Percentiles rank a stretch among this genome's conserved stretches.
Evolutionary conservation across 2,329 filamentous ascomycete species (phyloP).

Genomic region (Basipetospora chlamydospora): DNA sequence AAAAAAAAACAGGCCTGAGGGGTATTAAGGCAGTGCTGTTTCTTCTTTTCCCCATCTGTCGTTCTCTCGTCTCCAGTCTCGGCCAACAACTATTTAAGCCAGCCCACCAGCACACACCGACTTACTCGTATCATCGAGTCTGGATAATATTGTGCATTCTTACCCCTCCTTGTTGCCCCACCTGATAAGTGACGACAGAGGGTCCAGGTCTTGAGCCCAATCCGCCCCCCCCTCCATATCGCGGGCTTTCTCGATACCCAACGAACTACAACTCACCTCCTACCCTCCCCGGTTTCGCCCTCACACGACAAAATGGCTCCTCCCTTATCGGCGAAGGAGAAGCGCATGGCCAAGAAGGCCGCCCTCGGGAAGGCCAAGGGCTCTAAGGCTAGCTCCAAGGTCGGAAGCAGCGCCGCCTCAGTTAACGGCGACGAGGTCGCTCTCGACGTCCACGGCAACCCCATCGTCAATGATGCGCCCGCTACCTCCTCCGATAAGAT

Average conservation of each 20-base stretch:
- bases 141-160: conserved; percentile 1
- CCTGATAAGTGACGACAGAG: conserved; percentile 5
- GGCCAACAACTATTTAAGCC: too few relatives aligned
- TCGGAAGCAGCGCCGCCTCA: conserved; percentile 37
- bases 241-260: conserved; percentile 3
- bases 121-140: too few relatives aligned
- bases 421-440: conserved; percentile 56
- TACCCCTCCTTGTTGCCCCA: conserved; percentile 5
- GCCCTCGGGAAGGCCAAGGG: conserved; percentile 64
- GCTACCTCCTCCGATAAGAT: conserved; percentile 59
- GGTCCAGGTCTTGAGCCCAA: too few relatives aligned
- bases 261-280: background rate
- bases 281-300: too few relatives aligned
- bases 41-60: too few relatives aligned
- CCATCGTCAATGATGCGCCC: conserved; percentile 42
- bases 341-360: conserved; percentile 57
- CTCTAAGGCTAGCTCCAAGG: conserved; percentile 58
- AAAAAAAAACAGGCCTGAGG: too few relatives aligned
- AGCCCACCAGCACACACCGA: too few relatives aligned
- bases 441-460: conserved; percentile 48
- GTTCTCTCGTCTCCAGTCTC: too few relatives aligned
- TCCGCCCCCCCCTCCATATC: background rate
- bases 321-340: conserved; percentile 55
- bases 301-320: conserved; percentile 31
- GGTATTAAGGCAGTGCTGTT: too few relatives aligned